Evolutionary conservation across 2,329 filamentous ascomycete species (phyloP), one percentile per base, ranked within the genome.

Genomic region (Catunica adiposa): DNA sequence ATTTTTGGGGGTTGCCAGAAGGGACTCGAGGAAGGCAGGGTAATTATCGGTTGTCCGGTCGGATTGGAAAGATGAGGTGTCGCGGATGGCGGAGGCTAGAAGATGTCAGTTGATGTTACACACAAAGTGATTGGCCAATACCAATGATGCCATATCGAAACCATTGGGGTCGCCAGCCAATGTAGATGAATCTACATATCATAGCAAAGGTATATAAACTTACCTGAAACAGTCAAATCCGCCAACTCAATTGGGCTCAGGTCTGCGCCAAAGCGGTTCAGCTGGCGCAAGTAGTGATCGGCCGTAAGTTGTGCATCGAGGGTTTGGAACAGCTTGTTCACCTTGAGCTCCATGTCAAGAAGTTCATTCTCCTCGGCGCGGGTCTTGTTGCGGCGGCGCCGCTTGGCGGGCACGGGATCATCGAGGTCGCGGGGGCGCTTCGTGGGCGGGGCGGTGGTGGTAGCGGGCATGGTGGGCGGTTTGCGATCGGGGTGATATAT

Each of bases 261-360:
- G 54, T 95, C 84, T 26, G 78, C 80, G 55, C 88, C 86, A 64
- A 90, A 94, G 23, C 84, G 77, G 61, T 77, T 80, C 54, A 86
- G 83, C 64, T 85, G 80, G 64, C 92, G 83, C 5, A 85, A 85
- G 59, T 96, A 74, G 66, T 95, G 82, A 66, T 96, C 90, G 1
- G 89, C 86, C 50, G 96, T 71, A 44, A 96, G 74, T 61, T 83
- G 79, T 59, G 80, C 83, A 67, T 95, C 87, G 83, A 96, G 89
- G 59, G 80, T 79, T 47, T 81, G 79, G 65, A 96, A 86, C 2
- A 85, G 79, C 61, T 79, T 80, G 69, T 96, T 94, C 61, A 96
- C 72, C 5, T 84, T 83, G 34, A 83, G 78, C 62, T 88, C 80
- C 46, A 80, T 75, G 64, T 88, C 81, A 57, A 83, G 66, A 26